These are phyloP conservation scores for Allantophomopsis cytisporea DNA, from an alignment of 2,329 filamentous ascomycete genomes.

Conservation along the genomic window DNA sequence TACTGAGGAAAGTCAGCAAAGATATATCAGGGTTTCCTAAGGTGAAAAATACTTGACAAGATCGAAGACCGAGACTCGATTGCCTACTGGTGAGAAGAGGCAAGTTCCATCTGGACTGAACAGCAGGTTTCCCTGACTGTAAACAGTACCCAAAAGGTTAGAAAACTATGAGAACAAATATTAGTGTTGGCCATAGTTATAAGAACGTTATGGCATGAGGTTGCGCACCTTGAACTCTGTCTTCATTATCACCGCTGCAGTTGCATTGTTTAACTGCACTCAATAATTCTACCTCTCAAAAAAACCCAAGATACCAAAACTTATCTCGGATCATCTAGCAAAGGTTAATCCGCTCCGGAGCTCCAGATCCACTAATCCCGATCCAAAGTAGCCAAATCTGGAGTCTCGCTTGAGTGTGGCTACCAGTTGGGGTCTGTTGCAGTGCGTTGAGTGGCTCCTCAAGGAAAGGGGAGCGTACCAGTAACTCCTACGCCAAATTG, in stretches of 20 bases:
- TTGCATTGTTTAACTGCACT: neutral
- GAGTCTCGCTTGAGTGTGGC: no score
- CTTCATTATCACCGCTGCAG: constrained; percentile 59
- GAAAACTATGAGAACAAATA: constrained; percentile 59
- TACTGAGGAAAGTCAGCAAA: constrained; percentile 32
- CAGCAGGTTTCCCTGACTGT: constrained; percentile 92
- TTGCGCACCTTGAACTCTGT: constrained; percentile 81
- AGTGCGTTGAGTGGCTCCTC: no score
- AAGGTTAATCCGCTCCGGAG: constrained; percentile 1
- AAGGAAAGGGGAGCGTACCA: no score
- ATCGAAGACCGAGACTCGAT: constrained; percentile 91
- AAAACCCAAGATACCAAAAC: no score
- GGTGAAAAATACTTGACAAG: constrained; percentile 62
- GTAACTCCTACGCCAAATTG: no score
- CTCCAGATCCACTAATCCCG: no score
- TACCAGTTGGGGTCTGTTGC: no score
- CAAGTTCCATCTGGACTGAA: constrained; percentile 95
- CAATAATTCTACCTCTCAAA: neutral
- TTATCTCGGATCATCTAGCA: no score
- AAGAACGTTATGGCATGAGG: no score
- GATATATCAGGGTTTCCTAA: neutral
- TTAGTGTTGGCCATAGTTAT: no score
- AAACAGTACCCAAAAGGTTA: constrained; percentile 95
- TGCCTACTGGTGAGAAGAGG: constrained; percentile 91
- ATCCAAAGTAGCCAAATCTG: no score